phyloP scores from a whole-genome alignment of 2,329 filamentous ascomycete genomes.

The Fusarium chuoi region DNA sequence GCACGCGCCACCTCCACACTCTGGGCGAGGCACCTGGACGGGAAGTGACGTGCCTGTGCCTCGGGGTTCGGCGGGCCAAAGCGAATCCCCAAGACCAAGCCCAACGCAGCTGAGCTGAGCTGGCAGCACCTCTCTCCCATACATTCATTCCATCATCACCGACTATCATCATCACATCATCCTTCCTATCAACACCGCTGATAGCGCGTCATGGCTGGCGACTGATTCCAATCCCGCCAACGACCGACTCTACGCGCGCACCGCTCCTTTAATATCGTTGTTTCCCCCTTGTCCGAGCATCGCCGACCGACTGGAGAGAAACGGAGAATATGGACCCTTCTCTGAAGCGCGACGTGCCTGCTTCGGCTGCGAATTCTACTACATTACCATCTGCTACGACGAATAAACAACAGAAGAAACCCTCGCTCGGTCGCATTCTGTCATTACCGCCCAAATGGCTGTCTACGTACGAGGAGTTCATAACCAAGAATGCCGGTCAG shows the following conservation, averaged over 20 bases:
- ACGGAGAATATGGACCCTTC: constrained; percentile 34
- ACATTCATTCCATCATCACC: background rate
- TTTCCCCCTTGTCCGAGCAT: constrained; percentile 6
- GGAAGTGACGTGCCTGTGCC: constrained; percentile 38
- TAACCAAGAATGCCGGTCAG: constrained; percentile 92
- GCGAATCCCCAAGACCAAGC: background rate
- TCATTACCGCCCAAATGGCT: constrained; percentile 73
- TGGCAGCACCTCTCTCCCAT: constrained; percentile 3
- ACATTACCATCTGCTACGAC: constrained; percentile 11
- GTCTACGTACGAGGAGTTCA: constrained; percentile 84
- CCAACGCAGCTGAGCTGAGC: constrained; percentile 7
- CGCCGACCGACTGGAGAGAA: constrained; percentile 1
- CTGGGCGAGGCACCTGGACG: background rate
- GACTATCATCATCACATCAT: constrained; percentile 13
- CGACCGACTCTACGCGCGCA: constrained; percentile 23
- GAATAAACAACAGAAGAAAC: constrained; percentile 29
- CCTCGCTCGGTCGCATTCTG: constrained; percentile 54
- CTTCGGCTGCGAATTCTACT: constrained; percentile 34
- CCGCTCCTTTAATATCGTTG: constrained; percentile 16
- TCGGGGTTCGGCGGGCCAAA: constrained; percentile 30
- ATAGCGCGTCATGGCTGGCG: constrained; percentile 33
- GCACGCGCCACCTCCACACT: constrained; percentile 39
- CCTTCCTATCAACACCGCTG: constrained; percentile 13
- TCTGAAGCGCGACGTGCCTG: constrained; percentile 30
- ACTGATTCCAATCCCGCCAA: constrained; percentile 12